Evolutionary conservation across 2,329 filamentous ascomycete genomes (phyloP), one percentile per base, ranked within the genome.

Genomic region (Diaporthe amygdali): DNA sequence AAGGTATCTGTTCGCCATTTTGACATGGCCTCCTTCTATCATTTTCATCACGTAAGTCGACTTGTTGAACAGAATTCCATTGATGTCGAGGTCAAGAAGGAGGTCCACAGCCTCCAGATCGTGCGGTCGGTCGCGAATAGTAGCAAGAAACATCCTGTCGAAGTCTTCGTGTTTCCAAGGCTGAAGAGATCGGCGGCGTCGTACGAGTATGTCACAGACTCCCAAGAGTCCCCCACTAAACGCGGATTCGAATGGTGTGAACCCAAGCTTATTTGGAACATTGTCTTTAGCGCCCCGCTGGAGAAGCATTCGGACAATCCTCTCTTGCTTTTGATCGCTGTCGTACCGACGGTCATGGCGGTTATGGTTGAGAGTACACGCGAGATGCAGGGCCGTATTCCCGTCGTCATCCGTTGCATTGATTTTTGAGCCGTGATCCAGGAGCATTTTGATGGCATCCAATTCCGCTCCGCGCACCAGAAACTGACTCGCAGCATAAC

Each of bases 181-280:
- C 46, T 52, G 55, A 20, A 32, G 52, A 15, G 14, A 59, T 5
- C 46, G 47, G 34, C 69, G 41, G 2, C 44, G 51, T 9, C 69
- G 64, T n/a, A 61, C 22, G 20, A 71, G 69, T 8, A 68, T 68
- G 34, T 71, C 46, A n/a, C 69, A 68, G 63, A 51, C n/a, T 20
- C 20, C 34, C 4, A 61, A n/a, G 20, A n/a, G 17, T 22, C 69
- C 52, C 10, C 44, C 25, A 6, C 25, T 12, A 9, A 68, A 68
- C 2, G 69, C 69, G 10, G 20, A 14, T 32, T 61, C 47, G 3
- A 71, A 71, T 3, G 69, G 61, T 17, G 63, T 52, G 9, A 27
- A 17, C 32, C 69, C 69, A 17, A 30, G 15, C 5, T 25, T 37
- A 15, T 61, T 59, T 10, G 32, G 12, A 39, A n/a, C 22, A n/a